A percentile compares a stretch with the other conserved stretches of the same genome.
These are phyloP conservation scores for Blepharisma japonicum DNA, from an alignment of 73 alveolate genomes.

Conservation along the genomic window DNA sequence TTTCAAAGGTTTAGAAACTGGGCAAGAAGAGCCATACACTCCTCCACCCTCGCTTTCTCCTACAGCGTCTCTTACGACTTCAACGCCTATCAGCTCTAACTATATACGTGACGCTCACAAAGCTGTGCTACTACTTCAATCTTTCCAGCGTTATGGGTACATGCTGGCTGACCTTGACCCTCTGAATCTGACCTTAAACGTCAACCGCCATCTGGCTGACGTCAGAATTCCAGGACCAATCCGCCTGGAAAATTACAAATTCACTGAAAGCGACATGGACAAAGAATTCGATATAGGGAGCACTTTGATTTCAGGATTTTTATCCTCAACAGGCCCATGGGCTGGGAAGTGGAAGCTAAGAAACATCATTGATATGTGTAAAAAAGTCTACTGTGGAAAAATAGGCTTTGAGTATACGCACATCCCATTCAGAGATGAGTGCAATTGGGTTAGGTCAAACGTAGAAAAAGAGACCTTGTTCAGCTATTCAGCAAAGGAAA, in stretches of 20 bases:
- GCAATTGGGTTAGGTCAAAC: constrained; percentile 78
- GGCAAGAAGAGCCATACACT: constrained; percentile 35
- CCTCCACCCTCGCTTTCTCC: background rate
- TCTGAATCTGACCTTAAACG: constrained; percentile 33
- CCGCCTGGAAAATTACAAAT: constrained; percentile 32
- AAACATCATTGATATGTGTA: constrained; percentile 63
- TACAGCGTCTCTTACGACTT: constrained; percentile 37
- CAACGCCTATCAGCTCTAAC: constrained; percentile 36
- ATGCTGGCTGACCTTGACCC: constrained; percentile 82
- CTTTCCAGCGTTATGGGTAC: constrained; percentile 75
- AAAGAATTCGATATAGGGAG: constrained; percentile 69
- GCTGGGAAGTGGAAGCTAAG: constrained; percentile 62
- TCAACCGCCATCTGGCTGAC: constrained; percentile 21
- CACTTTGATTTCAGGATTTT: constrained; percentile 45
- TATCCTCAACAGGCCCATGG: constrained; percentile 24
- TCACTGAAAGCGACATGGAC: constrained; percentile 73
- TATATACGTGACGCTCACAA: constrained; percentile 55
- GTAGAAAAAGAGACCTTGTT: constrained; percentile 65
- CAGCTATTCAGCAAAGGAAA: constrained; percentile 54
- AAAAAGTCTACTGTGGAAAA: constrained; percentile 71
- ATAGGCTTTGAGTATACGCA: constrained; percentile 86
- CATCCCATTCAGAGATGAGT: constrained; percentile 62
- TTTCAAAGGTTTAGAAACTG: constrained; percentile 57
- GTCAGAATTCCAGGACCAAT: constrained; percentile 26
- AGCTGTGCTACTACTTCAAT: constrained; percentile 57